Percentiles rank a stretch among this genome's conserved stretches.
These are phyloP conservation scores for Cercospora brassicicola DNA, from an alignment of 2,329 filamentous ascomycete species.

Conservation along the genomic window DNA sequence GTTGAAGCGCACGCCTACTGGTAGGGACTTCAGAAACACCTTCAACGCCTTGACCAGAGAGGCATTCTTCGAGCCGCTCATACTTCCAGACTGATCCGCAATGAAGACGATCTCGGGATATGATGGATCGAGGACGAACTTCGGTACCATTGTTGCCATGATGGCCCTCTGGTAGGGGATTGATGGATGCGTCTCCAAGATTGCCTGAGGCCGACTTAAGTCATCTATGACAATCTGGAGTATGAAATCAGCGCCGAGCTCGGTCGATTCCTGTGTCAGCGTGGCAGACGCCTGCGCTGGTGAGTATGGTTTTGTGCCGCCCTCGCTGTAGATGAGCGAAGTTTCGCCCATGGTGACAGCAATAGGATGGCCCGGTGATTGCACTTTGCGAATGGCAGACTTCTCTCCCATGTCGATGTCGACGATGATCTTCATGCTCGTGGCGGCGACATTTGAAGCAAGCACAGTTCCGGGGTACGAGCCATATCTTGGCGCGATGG, in stretches of 20 bases:
- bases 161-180: conserved; percentile 63
- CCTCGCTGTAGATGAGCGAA: conserved; percentile 46
- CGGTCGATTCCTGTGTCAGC: conserved; percentile 54
- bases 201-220: conserved; percentile 60
- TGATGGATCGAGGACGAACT: conserved; percentile 61
- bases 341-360: conserved; percentile 63
- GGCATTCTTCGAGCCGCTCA: conserved; percentile 54
- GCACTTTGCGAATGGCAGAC: conserved; percentile 60
- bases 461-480: conserved; percentile 44
- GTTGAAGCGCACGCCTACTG: conserved; percentile 66
- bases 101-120: conserved; percentile 69
- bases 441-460: conserved; percentile 26
- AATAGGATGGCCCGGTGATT: conserved; percentile 68
- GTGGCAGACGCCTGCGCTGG: conserved; percentile 64
- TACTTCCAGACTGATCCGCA: conserved; percentile 70
- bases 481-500: conserved; percentile 68
- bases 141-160: conserved; percentile 70
- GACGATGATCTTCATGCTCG: conserved; percentile 57
- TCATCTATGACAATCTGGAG: conserved; percentile 64
- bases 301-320: conserved; percentile 44
- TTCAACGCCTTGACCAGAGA: conserved; percentile 59
- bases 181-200: conserved; percentile 65
- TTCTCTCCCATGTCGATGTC: conserved; percentile 58
- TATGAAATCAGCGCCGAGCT: conserved; percentile 66
- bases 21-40: conserved; percentile 66